Evolutionary conservation across 495 filamentous ascomycete species (phyloP), one percentile per base, ranked within the genome.

Genomic region (Neurospora sp.): DNA sequence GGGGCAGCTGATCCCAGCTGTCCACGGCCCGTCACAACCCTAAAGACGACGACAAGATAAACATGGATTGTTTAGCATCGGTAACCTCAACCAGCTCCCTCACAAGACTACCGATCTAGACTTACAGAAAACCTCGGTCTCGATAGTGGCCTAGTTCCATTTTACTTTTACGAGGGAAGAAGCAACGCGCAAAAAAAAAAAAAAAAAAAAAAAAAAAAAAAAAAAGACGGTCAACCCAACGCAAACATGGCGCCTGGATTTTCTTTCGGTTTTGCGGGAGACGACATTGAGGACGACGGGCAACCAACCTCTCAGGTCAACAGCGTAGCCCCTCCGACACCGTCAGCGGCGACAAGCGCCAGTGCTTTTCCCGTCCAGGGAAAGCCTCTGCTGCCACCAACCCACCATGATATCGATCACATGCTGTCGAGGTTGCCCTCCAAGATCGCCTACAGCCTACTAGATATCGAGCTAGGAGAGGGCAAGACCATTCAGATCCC

Each of bases 211-310:
- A 35, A 48, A 53, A 35, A 31, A 41, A 16, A 61, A 35, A 31
- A 48, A 53, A 35, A 31, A 41, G n/a, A n/a, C n/a, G 53, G 35
- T 6, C 12, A 65, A 9, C 27, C 27, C 53, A 35, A 37, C 53
- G 53, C 53, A 65, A 45, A 39, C 42, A 74, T 75, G 75, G 68
- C 73, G 40, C 48, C 70, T 69, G 73, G 84, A 4, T 96, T 97
- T 81, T 91, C 87, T 74, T 97, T 97, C 76, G 90, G 89, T 40
- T 96, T 97, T 79, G 87, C 87, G 1, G 93, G 91, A 9, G 93
- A 96, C 75, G 94, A 96, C 77, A 94, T 94, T 83, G 92, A 94
- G 73, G 84, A 88, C 20, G 87, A 88, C 71, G 85, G 85, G 77
- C 83, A 69, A 74, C 76, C 70, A 68, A 74, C 72, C 31, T 71